A percentile compares a stretch with the other conserved stretches of the same genome.
Conservation (phyloP, 1,139 yeast genomes). For the Barnettozyma hawaiiensis region DNA sequence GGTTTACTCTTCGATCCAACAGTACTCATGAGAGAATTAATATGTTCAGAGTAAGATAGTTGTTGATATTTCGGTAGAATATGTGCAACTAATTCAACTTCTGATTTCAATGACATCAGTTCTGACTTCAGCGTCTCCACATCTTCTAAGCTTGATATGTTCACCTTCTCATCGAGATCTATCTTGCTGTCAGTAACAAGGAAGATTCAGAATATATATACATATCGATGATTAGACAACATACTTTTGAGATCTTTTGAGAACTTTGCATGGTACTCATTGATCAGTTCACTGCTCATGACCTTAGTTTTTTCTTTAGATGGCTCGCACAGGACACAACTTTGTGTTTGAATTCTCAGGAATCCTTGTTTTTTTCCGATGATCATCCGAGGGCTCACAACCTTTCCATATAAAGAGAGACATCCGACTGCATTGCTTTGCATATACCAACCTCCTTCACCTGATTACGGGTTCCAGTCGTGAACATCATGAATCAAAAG, state of each 20-base stretch:
- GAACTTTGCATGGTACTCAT: conserved; percentile 8
- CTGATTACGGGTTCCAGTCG: too few relatives aligned
- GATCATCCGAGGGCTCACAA: too few relatives aligned
- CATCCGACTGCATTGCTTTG: too few relatives aligned
- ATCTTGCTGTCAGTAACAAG: neutral
- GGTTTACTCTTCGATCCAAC: neutral
- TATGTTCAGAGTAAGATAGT: conserved; percentile 11
- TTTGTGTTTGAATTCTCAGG: too few relatives aligned
- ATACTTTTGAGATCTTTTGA: conserved; percentile 7
- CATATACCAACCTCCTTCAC: too few relatives aligned
- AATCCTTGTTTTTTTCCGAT: neutral
- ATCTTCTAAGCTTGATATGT: neutral
- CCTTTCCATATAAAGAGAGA: too few relatives aligned
- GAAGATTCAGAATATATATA: neutral
- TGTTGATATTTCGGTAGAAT: conserved; percentile 13
- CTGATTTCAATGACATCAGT: conserved; percentile 5
- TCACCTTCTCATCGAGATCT: conserved; percentile 3
- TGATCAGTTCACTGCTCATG: conserved; percentile 3
- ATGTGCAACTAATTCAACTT: conserved; percentile 12
- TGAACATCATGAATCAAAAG: too few relatives aligned
- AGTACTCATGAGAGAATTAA: conserved; percentile 4
- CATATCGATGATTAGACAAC: too few relatives aligned
- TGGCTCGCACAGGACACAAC: too few relatives aligned
- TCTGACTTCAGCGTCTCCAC: neutral
- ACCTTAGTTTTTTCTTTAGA: neutral